Base-by-base conservation (phyloP, 352 stramenopile species). In the Phytophthora idaei region DNA sequence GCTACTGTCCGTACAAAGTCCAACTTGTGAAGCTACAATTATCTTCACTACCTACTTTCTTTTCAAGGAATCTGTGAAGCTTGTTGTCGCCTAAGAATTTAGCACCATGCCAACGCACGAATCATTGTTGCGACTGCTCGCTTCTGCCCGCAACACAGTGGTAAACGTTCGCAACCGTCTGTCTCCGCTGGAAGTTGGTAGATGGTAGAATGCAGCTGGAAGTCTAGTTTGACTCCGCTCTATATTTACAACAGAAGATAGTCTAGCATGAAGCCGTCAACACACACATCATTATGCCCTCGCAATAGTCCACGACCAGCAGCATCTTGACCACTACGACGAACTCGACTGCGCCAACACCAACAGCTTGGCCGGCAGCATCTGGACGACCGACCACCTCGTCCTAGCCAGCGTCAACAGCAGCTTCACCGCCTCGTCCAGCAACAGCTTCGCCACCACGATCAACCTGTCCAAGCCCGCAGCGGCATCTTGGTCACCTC, bases 41-140 rank as follows among this genome's bases (percentile, higher is more conserved):
- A 25, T 67, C 11, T 67, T 59, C 11, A 25, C 34, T 8, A 67
- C 48, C 32, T 42, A 48, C 17, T 57, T 60, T 37, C 41, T 67
- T 3, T 67, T 67, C 21, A 49, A 67, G 32, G 44, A 49, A 15
- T 12, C 9, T 17, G 59, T 29, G 5, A 67, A 60, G 11, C 29
- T 57, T 4, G 28, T 45, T 34, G 34, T 65, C 6, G 34, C 25
- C 14, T 28, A 21, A 10, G 59, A 59, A n/a, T 41, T 59, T 3
- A 58, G 59, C 8, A 14, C 11, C 15, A 54, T 67, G n/a, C 31
- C 15, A 51, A 45, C 15, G 31, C 59, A 36, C 49, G 59, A 7
- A 10, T 45, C 15, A 9, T 67, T 34, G 39, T 14, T 2, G 7
- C 39, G 2, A 45, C 39, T 21, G 9, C 39, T n/a, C 14, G 9